Evolutionary conservation across 2,329 filamentous ascomycete genomes (phyloP).

Genomic region (Diplodia sapinea): DNA sequence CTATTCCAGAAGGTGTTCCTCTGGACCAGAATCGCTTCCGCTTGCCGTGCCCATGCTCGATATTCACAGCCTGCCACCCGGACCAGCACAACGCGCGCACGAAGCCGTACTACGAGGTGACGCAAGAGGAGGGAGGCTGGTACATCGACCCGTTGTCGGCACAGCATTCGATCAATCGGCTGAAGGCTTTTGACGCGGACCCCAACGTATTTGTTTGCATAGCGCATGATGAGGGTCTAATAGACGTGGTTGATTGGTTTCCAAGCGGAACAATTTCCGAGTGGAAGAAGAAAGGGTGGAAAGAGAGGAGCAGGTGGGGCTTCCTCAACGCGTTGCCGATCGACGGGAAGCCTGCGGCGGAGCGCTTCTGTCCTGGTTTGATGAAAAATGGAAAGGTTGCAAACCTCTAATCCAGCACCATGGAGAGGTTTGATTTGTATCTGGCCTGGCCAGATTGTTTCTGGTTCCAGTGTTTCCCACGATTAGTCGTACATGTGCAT

Average conservation of each 20-base stretch:
- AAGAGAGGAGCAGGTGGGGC: slow-evolving; percentile 37
- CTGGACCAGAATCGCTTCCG: slow-evolving; percentile 19
- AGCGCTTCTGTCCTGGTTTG: slow-evolving; percentile 14
- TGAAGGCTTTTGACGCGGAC: slow-evolving; percentile 38
- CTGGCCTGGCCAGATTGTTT: background rate
- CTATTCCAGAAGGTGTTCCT: slow-evolving; percentile 13
- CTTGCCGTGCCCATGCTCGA: slow-evolving; percentile 28
- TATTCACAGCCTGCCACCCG: slow-evolving; percentile 30
- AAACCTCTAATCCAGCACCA: background rate
- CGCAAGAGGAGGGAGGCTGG: slow-evolving; percentile 5
- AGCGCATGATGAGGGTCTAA: slow-evolving; percentile 40
- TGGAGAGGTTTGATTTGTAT: background rate
- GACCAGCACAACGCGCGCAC: slow-evolving; percentile 18
- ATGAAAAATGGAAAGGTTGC: slow-evolving; percentile 26
- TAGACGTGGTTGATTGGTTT: slow-evolving; percentile 39
- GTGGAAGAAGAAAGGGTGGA: slow-evolving; percentile 40
- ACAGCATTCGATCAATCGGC: slow-evolving; percentile 35
- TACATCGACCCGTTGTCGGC: slow-evolving; percentile 32
- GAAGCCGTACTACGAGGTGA: slow-evolving; percentile 24
- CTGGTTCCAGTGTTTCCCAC: background rate
- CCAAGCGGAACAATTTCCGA: slow-evolving; percentile 37
- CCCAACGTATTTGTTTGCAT: slow-evolving; percentile 40
- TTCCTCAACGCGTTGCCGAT: slow-evolving; percentile 39
- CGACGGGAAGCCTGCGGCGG: slow-evolving; percentile 33
- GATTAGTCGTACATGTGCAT: background rate